Base-by-base conservation (phyloP, 2,329 filamentous ascomycete genomes). In the Sporothrix phasma region DNA sequence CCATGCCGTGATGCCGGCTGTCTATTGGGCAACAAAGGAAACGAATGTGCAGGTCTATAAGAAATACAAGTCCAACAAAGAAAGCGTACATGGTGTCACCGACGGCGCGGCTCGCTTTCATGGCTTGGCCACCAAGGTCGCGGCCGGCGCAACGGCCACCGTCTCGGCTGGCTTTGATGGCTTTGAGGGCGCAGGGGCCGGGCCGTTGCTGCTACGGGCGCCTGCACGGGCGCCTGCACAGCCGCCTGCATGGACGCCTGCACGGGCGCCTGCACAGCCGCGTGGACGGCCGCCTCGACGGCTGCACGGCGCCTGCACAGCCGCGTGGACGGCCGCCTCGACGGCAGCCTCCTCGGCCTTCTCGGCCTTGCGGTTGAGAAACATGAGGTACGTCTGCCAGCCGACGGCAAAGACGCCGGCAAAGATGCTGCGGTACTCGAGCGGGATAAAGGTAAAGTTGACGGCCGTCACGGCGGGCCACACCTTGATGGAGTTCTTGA, bases 311-410 rank as follows among this genome's bases (percentile, higher is more conserved):
- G n/a, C n/a, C n/a, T n/a, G n/a, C n/a, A n/a, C n/a, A n/a, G n/a
- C n/a, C n/a, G n/a, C n/a, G n/a, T n/a, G n/a, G n/a, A n/a, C n/a
- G n/a, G n/a, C n/a, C n/a, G 24, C 29, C 34, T 22, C 41, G 5
- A 58, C 64, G 62, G 19, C 51, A 8, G 66, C 62, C 10, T 54
- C 77, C 67, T 84, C 81, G 69, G 54, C 77, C 58, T 78, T 78
- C 73, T 91, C 90, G 1, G 89, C 90, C 67, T 79, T 78, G 70
- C 88, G 82, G 71, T 96, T 96, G 71, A 96, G 75, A 74, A 86
- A 89, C 69, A 87, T 90, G 69, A 97, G 72, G 79, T 96, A 97
- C 0, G 90, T 92, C 81, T 96, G 92, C 92, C 92, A 97, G 0
- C 89, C 89, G 61, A 96, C 88, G 1, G 90, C 90, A 68, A 96